phyloP scores from a whole-genome alignment of 495 filamentous ascomycete genomes.

The Talaromyces wortmannii region DNA sequence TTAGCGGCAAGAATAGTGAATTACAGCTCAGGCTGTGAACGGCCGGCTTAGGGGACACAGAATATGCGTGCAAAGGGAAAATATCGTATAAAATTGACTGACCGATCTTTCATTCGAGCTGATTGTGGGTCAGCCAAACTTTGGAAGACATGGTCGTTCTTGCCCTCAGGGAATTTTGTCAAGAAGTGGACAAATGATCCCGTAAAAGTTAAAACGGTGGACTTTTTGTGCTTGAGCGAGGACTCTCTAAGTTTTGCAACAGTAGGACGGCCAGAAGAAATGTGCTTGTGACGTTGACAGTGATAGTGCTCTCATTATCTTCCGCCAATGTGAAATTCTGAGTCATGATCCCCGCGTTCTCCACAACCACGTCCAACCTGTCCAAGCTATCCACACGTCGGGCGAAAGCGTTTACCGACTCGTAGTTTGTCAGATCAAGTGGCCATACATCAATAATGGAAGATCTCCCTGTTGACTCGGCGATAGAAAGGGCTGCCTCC shows the following conservation, averaged over 20 bases:
- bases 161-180: conserved; percentile 23
- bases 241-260: conserved; percentile 13
- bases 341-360: conserved; percentile 60
- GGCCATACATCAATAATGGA: conserved; percentile 27
- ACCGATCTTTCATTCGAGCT: neutral
- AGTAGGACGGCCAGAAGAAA: conserved; percentile 23
- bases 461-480: conserved; percentile 40
- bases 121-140: conserved; percentile 8
- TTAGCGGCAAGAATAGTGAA: neutral
- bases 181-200: conserved; percentile 23
- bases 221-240: conserved; percentile 6
- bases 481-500: conserved; percentile 20
- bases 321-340: conserved; percentile 13
- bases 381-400: conserved; percentile 30
- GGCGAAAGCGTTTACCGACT: conserved; percentile 25
- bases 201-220: conserved; percentile 12
- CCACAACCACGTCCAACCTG: conserved; percentile 58
- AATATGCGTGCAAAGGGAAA: no score
- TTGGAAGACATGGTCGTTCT: conserved; percentile 16
- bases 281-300: conserved; percentile 33
- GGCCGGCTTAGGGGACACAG: no score
- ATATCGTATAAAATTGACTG: no score
- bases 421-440: conserved; percentile 34
- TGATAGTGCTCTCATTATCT: conserved; percentile 31
- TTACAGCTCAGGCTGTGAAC: neutral